phyloP scores from a whole-genome alignment of 2,329 filamentous ascomycete genomes.

The Aspergillus uvarum region DNA sequence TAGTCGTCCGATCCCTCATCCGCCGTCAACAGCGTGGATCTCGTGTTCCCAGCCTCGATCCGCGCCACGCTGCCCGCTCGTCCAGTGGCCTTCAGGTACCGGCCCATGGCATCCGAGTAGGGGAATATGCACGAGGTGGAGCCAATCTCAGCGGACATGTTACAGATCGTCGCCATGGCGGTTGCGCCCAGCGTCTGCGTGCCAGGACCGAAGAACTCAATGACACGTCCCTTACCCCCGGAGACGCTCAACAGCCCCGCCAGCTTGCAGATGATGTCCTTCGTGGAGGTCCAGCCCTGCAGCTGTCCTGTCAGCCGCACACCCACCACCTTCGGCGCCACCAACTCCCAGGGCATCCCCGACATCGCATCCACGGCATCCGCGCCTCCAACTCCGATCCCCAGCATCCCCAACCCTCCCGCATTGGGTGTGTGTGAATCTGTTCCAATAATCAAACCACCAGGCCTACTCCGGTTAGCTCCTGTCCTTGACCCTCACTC shows the following conservation, averaged over 20 bases:
- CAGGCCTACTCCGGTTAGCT: conserved; percentile 53
- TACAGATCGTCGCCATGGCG: conserved; percentile 76
- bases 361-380: conserved; percentile 98
- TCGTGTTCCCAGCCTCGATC: conserved; percentile 45
- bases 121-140: conserved; percentile 89
- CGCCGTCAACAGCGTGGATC: conserved; percentile 64
- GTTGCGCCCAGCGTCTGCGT: conserved; percentile 70
- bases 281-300: conserved; percentile 84
- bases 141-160: conserved; percentile 62
- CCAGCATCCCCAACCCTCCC: conserved; percentile 87
- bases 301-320: conserved; percentile 42
- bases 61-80: conserved; percentile 69
- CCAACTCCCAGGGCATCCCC: conserved; percentile 90
- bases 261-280: conserved; percentile 94
- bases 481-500: too few relatives aligned
- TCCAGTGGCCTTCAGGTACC: conserved; percentile 87
- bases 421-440: conserved; percentile 95
- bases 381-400: conserved; percentile 92
- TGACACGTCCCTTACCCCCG: conserved; percentile 84
- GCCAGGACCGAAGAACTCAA: conserved; percentile 59
- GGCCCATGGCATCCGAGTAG: conserved; percentile 93
- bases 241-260: conserved; percentile 93
- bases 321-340: conserved; percentile 67
- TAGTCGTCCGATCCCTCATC: conserved; percentile 73
- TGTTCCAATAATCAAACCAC: conserved; percentile 90